A percentile compares a stretch with the other conserved stretches of the same genome.
These are phyloP conservation scores for Sporothrix curviconia DNA, from an alignment of 2,329 filamentous ascomycete species.

Conservation along the genomic window DNA sequence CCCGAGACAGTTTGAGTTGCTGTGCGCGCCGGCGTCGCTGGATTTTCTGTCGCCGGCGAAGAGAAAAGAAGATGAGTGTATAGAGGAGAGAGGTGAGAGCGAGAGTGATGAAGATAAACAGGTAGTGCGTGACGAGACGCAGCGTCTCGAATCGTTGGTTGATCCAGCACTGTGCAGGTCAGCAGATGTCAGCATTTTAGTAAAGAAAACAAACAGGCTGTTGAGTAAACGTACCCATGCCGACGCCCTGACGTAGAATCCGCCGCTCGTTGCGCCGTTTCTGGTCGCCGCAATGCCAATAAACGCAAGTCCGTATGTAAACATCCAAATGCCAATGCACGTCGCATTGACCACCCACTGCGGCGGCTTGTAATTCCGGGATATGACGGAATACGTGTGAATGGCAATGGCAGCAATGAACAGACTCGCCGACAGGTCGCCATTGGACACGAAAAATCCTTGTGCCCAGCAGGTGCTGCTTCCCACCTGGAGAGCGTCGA, in stretches of 20 bases:
- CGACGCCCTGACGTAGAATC: conserved; percentile 46
- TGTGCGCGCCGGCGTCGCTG: background rate
- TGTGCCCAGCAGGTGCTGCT: conserved; percentile 46
- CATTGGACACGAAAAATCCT: conserved; percentile 52
- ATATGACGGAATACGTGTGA: conserved; percentile 50
- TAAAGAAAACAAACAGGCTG: background rate
- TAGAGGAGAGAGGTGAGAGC: conserved; percentile 31
- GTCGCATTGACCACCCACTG: conserved; percentile 36
- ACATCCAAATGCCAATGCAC: conserved; percentile 41
- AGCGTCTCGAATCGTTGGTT: conserved; percentile 43
- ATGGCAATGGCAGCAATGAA: conserved; percentile 52
- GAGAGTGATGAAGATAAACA: conserved; percentile 50
- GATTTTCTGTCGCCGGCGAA: conserved; percentile 22
- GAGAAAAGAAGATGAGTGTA: conserved; percentile 30
- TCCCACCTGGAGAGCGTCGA: conserved; percentile 42
- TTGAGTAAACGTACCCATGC: conserved; percentile 40
- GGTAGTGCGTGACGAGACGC: conserved; percentile 54
- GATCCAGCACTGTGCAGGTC: conserved; percentile 60
- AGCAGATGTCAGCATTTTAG: background rate
- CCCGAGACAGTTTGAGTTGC: background rate
- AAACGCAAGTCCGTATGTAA: conserved; percentile 41
- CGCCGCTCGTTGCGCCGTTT: conserved; percentile 24
- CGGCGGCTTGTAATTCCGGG: conserved; percentile 41
- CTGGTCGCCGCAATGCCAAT: conserved; percentile 29
- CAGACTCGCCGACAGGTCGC: conserved; percentile 50